Evolutionary conservation across 352 stramenopile genomes (phyloP).

Genomic region (Phytophthora meadii): DNA sequence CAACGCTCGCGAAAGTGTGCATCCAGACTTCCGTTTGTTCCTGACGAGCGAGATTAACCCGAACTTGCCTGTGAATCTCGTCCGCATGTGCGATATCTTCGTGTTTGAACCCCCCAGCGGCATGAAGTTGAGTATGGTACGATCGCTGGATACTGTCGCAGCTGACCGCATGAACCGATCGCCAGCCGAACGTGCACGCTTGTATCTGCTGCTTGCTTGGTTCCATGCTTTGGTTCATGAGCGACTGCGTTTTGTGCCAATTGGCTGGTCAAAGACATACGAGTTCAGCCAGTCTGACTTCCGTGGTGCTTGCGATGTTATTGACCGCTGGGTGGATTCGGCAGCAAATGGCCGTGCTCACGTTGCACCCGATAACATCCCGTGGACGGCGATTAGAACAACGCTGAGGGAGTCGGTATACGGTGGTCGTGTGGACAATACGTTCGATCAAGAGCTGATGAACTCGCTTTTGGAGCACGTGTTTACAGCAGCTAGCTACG

Average conservation of each 20-base stretch:
- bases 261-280: slow-evolving; percentile 99
- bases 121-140: slow-evolving; percentile 96
- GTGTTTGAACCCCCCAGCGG: slow-evolving; percentile 98
- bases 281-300: slow-evolving; percentile 99
- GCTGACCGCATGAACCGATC: slow-evolving; percentile 91
- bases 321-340: slow-evolving; percentile 97
- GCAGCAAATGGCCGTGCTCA: slow-evolving; percentile 83
- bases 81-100: slow-evolving; percentile 97
- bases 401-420: slow-evolving; percentile 98
- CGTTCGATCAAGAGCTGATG: slow-evolving; percentile 96
- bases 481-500: slow-evolving; percentile 96
- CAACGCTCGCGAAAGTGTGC: slow-evolving; percentile 73
- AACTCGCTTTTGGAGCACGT: slow-evolving; percentile 93
- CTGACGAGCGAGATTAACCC: slow-evolving; percentile 98
- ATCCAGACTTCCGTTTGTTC: slow-evolving; percentile 92
- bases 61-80: slow-evolving; percentile 95
- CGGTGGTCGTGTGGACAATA: slow-evolving; percentile 97
- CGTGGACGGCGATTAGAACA: slow-evolving; percentile 97
- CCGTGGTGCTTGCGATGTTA: slow-evolving; percentile 96
- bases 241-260: slow-evolving; percentile 96
- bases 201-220: slow-evolving; percentile 98
- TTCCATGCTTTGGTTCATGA: slow-evolving; percentile 99
- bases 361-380: slow-evolving; percentile 96
- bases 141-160: slow-evolving; percentile 95
- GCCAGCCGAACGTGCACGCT: slow-evolving; percentile 87